Evolutionary conservation across 2,329 filamentous ascomycete genomes (phyloP), one percentile per base, ranked within the genome.

Genomic region (Seiridium unicorne): DNA sequence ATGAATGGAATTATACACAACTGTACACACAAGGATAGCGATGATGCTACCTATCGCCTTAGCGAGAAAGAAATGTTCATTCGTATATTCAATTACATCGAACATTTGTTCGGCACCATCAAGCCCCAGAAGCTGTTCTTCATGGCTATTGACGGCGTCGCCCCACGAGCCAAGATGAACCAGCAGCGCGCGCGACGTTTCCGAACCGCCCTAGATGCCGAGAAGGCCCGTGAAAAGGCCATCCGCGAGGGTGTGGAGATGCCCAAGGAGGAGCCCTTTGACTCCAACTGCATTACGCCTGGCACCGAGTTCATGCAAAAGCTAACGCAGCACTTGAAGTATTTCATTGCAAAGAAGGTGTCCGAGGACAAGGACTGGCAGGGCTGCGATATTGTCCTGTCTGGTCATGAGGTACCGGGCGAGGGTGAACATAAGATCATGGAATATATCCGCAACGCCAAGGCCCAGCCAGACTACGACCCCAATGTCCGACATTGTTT

Each of bases 1-100:
- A 99, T 99, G 95, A 99, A 99, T 77, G 95, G 95, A 67, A 99
- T 99, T 75, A 99, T 99, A 71, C 94, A 99, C 78, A 99, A 99
- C 76, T 99, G 95, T 76, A 99, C 95, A 60, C 95, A 99, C 79
- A 97, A 95, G 72, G 94, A 99, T 77, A 89, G 92, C 32, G 93
- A 96, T 72, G 93, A 94, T 73, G 88, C 93, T 3, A 92, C 92
- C 1, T 96, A 96, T 71, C 92, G 95, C 59, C 89, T 98, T 77
- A 94, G 90, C 60, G 96, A 99, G 75, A 94, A 99, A 75, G 92
- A 97, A 76, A 99, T 99, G 95, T 99, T 99, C 73, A 97, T 99
- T 68, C 91, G 93, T 61, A 99, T 99, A 70, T 99, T 99, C 86
- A 98, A 98, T 78, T 99, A 99, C 76, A 99, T 99, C 66, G 95